Conservation (phyloP, 2,329 filamentous ascomycete genomes). For the Didymella exigua region DNA sequence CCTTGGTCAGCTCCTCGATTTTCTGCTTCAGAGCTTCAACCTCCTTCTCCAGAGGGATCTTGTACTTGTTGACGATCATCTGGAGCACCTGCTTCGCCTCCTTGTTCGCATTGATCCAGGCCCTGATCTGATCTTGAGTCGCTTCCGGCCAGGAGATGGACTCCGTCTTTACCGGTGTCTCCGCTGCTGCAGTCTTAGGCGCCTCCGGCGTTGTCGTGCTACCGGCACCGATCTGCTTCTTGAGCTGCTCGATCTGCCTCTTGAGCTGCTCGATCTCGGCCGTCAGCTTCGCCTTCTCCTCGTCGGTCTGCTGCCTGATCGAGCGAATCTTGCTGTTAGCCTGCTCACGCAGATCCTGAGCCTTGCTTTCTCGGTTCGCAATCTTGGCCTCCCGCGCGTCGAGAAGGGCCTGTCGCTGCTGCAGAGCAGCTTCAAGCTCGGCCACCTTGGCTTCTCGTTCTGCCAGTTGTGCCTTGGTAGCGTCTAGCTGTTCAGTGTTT, state of each 20-base stretch:
- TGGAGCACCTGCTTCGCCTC: constrained; percentile 11
- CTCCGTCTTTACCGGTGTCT: constrained; percentile 15
- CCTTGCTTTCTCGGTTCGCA: constrained; percentile 31
- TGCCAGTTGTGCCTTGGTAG: constrained; percentile 42
- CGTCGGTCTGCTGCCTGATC: constrained; percentile 25
- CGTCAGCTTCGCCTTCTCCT: constrained; percentile 52
- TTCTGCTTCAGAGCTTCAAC: constrained; percentile 16
- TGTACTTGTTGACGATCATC: constrained; percentile 14
- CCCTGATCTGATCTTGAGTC: constrained; percentile 11
- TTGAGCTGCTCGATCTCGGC: constrained; percentile 49
- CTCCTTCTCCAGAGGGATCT: constrained; percentile 16
- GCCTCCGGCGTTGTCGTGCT: constrained; percentile 1
- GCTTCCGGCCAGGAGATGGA: constrained; percentile 10
- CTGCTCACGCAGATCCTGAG: constrained; percentile 52
- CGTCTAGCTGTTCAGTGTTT: constrained; percentile 51
- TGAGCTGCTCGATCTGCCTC: constrained; percentile 46
- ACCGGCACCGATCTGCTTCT: constrained; percentile 18
- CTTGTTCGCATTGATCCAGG: constrained; percentile 14
- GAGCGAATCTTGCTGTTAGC: constrained; percentile 71
- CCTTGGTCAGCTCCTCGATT: constrained; percentile 11
- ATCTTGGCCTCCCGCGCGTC: constrained; percentile 28
- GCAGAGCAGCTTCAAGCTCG: constrained; percentile 53
- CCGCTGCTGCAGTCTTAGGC: constrained; percentile 4
- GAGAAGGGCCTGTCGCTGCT: constrained; percentile 27
- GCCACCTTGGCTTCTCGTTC: constrained; percentile 35